A percentile compares a stretch with the other conserved stretches of the same genome.
phyloP scores from a whole-genome alignment of 352 stramenopile species.

The Pythium oligandrum region DNA sequence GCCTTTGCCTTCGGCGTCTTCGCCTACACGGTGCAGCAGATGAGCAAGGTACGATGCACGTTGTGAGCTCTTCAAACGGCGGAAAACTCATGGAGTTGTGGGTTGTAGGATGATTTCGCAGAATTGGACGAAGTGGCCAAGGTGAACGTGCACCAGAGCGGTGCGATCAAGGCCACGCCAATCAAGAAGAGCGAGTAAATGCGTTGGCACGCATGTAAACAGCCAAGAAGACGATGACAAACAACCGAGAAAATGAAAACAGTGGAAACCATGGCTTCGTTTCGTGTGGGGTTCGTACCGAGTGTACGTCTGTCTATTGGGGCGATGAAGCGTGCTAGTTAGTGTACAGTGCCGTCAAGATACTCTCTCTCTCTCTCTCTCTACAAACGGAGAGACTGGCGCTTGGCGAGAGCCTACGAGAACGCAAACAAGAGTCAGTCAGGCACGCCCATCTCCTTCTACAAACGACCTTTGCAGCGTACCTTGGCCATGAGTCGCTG shows the following conservation, averaged over 20 bases:
- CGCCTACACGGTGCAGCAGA: conserved; percentile 73
- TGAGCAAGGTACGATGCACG: conserved; percentile 54
- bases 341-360: too few species aligned
- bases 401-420: conserved; percentile 14
- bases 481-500: conserved; percentile 70
- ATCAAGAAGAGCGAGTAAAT: conserved; percentile 46
- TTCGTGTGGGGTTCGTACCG: too few species aligned
- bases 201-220: conserved; percentile 1
- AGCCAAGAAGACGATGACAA: conserved; percentile 4
- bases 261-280: too few species aligned
- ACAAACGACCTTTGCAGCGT: neutral
- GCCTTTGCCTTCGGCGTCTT: conserved; percentile 67
- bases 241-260: neutral
- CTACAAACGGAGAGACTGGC: conserved; percentile 10
- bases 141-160: conserved; percentile 77
- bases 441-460: neutral
- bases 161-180: conserved; percentile 55
- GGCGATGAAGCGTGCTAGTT: too few species aligned
- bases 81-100: neutral
- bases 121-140: conserved; percentile 70
- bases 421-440: neutral
- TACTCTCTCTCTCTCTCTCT: too few species aligned
- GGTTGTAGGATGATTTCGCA: conserved; percentile 70
- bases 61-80: neutral
- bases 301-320: too few species aligned